phyloP scores from a whole-genome alignment of 169 alveolate species.

The Theileria sp. region DNA sequence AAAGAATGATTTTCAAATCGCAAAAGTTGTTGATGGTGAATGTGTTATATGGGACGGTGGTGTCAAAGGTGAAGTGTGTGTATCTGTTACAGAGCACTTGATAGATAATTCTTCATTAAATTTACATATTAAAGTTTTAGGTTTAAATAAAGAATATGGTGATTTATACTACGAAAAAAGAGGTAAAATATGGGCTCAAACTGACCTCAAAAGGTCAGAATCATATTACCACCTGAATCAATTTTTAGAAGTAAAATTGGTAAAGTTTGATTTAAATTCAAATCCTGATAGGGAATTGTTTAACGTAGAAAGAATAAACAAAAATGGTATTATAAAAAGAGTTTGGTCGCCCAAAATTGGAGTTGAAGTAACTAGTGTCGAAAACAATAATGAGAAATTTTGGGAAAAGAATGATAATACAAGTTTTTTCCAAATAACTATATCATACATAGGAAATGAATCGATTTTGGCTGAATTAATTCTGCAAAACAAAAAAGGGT shows the following conservation, averaged over 20 bases:
- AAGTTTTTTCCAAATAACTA: slow-evolving; percentile 1
- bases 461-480: slow-evolving; percentile 3
- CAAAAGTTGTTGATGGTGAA: background rate
- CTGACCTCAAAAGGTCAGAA: background rate
- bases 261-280: slow-evolving; percentile 4
- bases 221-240: background rate
- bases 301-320: background rate
- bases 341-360: slow-evolving; percentile 6
- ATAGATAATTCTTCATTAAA: slow-evolving; percentile 1
- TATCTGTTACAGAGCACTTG: background rate
- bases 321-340: background rate
- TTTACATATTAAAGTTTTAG: background rate
- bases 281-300: background rate
- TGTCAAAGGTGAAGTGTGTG: background rate
- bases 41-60: slow-evolving; percentile 1
- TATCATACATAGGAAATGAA: background rate
- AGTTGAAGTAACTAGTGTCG: slow-evolving; percentile 1
- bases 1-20: background rate
- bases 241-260: background rate
- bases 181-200: background rate
- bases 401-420: slow-evolving; percentile 3
- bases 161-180: background rate
- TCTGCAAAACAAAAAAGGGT: background rate
- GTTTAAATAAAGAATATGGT: background rate
- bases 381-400: background rate